Base-by-base conservation (phyloP, 2,329 filamentous ascomycete genomes). In the Helotiales sp. region DNA sequence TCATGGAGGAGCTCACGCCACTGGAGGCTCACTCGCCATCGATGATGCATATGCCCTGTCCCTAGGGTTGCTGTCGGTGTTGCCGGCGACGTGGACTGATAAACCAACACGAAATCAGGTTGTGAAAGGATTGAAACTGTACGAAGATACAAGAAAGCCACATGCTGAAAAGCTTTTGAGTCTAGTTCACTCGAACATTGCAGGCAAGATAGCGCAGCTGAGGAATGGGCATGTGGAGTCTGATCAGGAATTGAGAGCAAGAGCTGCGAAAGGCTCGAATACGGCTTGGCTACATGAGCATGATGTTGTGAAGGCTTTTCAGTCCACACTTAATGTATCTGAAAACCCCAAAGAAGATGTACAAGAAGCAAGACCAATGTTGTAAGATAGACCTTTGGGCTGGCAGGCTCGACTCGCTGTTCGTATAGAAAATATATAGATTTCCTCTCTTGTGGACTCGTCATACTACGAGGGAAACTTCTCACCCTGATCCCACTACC, bases 201-300 rank as follows among this genome's bases (percentile, higher is more conserved):
- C 19, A 2, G 40, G 12, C 13, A 24, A 15, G 22, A 24, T 44
- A 44, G 40, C 5, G 3, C 24, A 44, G 40, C 22, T 44, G 19
- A 24, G 22, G 10, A 24, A 10, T 25, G 40, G 40, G 10, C 4
- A 12, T 44, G 40, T 25, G 36, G 66, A 65, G 34, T 61, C 53
- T n/a, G 64, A 67, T 57, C 57, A 59, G 25, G 60, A 64, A 40
- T 50, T 67, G 48, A 63, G 63, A 15, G 73, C 70, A 7, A 85
- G 76, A 12, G 78, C 75, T 2, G 80, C 79, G 59, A 85, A 84
- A 1, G 81, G 82, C 56, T 84, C 82, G n/a, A 72, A 69, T 55
- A 64, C 61, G 7, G 52, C 38, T 17, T 67, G 66, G 66, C 48
- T 67, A 15, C 61, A 65, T 60, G 66, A 66, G 47, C 64, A 68